Base-by-base conservation (phyloP, 768 basidiomycete species). In the Lactarius hengduanensis region DNA sequence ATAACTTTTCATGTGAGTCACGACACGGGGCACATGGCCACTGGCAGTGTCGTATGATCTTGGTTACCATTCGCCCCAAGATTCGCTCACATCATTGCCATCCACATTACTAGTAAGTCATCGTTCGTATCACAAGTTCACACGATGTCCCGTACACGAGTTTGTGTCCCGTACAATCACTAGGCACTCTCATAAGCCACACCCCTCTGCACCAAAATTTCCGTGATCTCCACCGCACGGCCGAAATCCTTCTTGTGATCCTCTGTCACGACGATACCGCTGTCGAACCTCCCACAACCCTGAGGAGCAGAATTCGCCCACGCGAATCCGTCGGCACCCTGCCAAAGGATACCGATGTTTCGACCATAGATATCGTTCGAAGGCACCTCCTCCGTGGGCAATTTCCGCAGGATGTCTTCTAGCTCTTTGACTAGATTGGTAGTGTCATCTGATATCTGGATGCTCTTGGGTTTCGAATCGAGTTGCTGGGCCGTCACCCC, bases 341-440 rank as follows among this genome's bases (percentile, higher is more conserved):
- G 79, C 78, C 84, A 88, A 7, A 81, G 77, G 67, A 91, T 90
- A 74, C 86, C 85, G 10, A 81, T 87, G 73, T 90, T 80, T 69
- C 85, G 68, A 1, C 86, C 87, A 69, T 93, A 93, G 61, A 92
- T 86, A 72, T 93, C 78, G 55, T 83, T 84, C 2, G 87, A 88
- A 0, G 82, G 82, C 34, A 86, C 83, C 1, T 71, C 57, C 72
- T 86, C 85, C 2, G 77, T 82, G 3, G 88, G 89, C 43, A 91
- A 69, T 0, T 72, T 70, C 73, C 85, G 84, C 63, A 93, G 75
- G 74, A 92, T 88, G 5, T 26, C 55, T 43, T 86, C 77, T 38
- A 93, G 80, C 72, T 88, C 88, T 28, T 81, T 78, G 55, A 90
- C 75, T 59, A 86, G 83, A 1, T 73, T 70, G 11, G 72, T 70